Evolutionary conservation across 2,329 filamentous ascomycete genomes (phyloP), one percentile per base, ranked within the genome.

Genomic region (Ceratocystis lukuohia): DNA sequence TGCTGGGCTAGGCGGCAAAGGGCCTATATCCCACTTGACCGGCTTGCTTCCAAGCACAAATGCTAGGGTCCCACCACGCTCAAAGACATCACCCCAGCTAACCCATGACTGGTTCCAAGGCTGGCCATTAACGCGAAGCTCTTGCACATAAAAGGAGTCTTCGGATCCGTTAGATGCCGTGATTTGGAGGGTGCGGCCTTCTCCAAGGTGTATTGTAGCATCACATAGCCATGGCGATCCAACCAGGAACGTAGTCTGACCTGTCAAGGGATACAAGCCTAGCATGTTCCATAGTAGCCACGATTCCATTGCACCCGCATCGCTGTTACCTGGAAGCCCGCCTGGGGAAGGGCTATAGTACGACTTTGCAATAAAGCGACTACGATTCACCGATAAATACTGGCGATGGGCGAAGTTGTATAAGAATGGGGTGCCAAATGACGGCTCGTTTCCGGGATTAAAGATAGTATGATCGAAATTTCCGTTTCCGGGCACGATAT

Each of bases 291-390:
- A 89, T 7, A 88, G 74, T 2, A 87, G 74, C 82, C 85, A 88
- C 6, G 81, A 84, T 72, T 89, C 85, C 86, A 89, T 88, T 15
- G 87, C 84, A 5, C 87, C 87, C 1, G 85, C 85, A 72, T 89
- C 87, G 57, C 81, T 84, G 73, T 89, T 89, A 0, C 87, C 87
- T 0, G 87, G 87, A 0, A 89, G 76, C 0, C 87, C 87, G 6
- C 71, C 71, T 0, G 77, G 76, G 0, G 80, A 80, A 1, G 80
- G 77, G 62, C 76, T 77, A 74, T 88, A 88, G 74, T 82, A 84
- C 15, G 76, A 74, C 69, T 84, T 82, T 37, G 85, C 85, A 59
- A 86, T 77, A 65, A 76, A 76, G 62, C 87, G 82, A 57, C 82
- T 83, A 68, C 81, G 79, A 66, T 79, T 72, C 20, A 88, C 85